Evolutionary conservation across 345 rosid species (phyloP).

Genomic region (Aegle marmelos): DNA sequence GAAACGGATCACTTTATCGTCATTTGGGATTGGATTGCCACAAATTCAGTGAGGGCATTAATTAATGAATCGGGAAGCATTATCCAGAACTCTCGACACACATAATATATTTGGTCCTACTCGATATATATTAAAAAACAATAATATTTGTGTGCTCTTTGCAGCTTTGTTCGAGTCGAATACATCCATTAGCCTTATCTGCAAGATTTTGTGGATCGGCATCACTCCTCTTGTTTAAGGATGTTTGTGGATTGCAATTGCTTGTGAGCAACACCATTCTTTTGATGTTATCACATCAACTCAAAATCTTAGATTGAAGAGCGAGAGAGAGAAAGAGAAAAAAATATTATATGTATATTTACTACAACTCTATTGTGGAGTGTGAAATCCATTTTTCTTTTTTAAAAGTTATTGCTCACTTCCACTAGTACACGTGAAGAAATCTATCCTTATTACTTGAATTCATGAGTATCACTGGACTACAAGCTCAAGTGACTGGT

Average conservation of each 20-base stretch:
- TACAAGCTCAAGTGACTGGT: background rate
- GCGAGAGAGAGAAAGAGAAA: no score
- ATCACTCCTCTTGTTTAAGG: background rate
- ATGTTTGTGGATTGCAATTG: background rate
- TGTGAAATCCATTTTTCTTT: no score
- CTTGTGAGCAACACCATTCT: background rate
- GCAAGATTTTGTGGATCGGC: background rate
- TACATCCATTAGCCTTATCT: constrained; percentile 1
- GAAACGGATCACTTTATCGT: background rate
- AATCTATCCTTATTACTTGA: no score
- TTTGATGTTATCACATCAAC: background rate
- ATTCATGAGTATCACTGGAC: no score
- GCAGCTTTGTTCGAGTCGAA: background rate
- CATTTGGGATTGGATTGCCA: constrained; percentile 23
- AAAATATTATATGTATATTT: no score
- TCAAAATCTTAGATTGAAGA: no score
- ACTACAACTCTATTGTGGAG: no score
- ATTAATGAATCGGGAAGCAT: background rate
- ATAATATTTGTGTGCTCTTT: background rate
- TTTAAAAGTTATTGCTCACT: no score
- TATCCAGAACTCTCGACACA: constrained; percentile 7
- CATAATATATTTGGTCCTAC: background rate
- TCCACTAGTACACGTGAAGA: no score
- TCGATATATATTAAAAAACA: background rate
- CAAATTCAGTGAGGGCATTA: constrained; percentile 3